phyloP scores from a whole-genome alignment of 2,329 filamentous ascomycete species.

The Cercospora sojina region DNA sequence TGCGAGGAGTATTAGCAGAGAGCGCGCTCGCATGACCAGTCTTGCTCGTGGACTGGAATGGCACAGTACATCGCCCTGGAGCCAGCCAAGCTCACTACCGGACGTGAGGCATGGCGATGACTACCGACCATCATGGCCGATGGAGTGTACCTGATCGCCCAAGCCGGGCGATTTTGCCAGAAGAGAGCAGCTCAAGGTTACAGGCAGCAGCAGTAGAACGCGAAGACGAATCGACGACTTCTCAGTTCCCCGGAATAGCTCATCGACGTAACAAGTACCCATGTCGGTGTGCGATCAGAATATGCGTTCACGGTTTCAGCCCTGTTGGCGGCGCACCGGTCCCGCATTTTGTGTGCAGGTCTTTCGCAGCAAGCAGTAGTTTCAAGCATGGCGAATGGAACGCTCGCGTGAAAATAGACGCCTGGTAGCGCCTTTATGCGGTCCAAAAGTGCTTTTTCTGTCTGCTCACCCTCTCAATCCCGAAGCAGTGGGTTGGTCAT shows the following conservation, averaged over 20 bases:
- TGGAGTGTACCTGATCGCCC: neutral
- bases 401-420: neutral
- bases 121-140: neutral
- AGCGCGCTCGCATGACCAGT: neutral
- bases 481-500: neutral
- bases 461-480: neutral
- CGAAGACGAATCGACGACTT: neutral
- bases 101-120: neutral
- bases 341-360: neutral
- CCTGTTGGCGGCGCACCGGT: slow-evolving; percentile 12
- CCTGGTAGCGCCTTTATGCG: neutral
- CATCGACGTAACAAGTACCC: neutral
- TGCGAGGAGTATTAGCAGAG: neutral
- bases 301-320: slow-evolving; percentile 6
- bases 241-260: neutral
- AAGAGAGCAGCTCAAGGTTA: neutral
- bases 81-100: neutral
- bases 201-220: neutral
- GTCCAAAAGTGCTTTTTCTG: neutral
- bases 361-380: neutral
- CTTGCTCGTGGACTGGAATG: neutral
- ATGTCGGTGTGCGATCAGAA: neutral
- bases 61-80: neutral
- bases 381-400: neutral
- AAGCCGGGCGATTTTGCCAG: neutral